These are phyloP conservation scores for Raphanus hybrid DNA, from an alignment of 441 rosid species.

Conservation along the genomic window DNA sequence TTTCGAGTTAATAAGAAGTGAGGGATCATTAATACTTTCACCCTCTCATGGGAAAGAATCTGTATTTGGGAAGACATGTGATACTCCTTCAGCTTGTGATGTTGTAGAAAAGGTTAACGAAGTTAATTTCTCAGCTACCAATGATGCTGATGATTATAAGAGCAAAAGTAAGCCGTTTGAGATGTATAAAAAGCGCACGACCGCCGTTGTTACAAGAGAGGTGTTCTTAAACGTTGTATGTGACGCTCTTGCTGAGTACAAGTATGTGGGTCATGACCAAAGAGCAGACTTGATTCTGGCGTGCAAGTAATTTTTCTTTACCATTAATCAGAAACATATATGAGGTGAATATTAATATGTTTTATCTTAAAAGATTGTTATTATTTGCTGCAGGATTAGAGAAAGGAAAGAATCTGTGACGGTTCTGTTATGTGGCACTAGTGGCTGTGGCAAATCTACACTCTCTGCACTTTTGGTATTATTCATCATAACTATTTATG, in stretches of 20 bases:
- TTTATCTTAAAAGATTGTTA: background rate
- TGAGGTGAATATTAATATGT: background rate
- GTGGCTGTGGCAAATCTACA: constrained; percentile 99
- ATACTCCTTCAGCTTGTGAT: constrained; percentile 37
- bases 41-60: constrained; percentile 50
- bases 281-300: constrained; percentile 92
- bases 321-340: background rate
- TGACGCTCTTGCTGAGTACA: constrained; percentile 82
- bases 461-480: constrained; percentile 94
- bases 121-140: constrained; percentile 9
- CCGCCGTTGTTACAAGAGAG: constrained; percentile 72
- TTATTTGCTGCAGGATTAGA: constrained; percentile 69
- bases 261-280: constrained; percentile 95
- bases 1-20: constrained; percentile 72
- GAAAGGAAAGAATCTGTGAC: constrained; percentile 96
- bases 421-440: constrained; percentile 91
- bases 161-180: constrained; percentile 69
- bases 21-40: constrained; percentile 48
- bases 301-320: constrained; percentile 66
- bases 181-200: constrained; percentile 84
- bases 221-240: constrained; percentile 80
- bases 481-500: constrained; percentile 20
- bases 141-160: constrained; percentile 48
- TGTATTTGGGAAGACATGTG: constrained; percentile 42
- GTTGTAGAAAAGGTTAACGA: constrained; percentile 39